Percentiles rank a stretch among this genome's conserved stretches.
phyloP scores from a whole-genome alignment of 768 basidiomycete species.

The Melanogaster broomeanus region DNA sequence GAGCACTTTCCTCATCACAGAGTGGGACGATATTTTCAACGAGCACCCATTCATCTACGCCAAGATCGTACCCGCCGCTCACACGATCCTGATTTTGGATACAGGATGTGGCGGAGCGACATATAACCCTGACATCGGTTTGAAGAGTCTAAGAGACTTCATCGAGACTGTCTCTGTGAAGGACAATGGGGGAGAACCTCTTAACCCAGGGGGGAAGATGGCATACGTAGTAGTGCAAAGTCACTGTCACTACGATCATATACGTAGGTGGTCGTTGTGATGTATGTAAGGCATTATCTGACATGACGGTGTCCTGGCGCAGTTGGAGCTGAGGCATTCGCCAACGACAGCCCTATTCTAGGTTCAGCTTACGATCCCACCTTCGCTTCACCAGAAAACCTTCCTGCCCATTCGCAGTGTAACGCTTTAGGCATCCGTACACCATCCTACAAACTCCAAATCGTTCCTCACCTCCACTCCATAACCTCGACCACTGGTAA shows the following conservation, averaged over 20 bases:
- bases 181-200: conserved; percentile 43
- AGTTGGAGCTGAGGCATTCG: conserved; percentile 56
- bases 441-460: conserved; percentile 46
- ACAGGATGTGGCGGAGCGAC: conserved; percentile 57
- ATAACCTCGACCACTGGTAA: conserved; percentile 25
- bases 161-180: conserved; percentile 46
- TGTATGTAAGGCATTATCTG: not conserved
- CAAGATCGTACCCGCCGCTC: conserved; percentile 40
- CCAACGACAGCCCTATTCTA: conserved; percentile 46
- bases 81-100: conserved; percentile 51
- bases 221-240: conserved; percentile 50
- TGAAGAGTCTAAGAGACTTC: conserved; percentile 49
- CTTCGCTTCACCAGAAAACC: conserved; percentile 42
- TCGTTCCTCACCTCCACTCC: conserved; percentile 44
- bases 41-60: conserved; percentile 60
- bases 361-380: conserved; percentile 48
- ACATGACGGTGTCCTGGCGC: not conserved
- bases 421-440: conserved; percentile 38
- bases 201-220: conserved; percentile 45
- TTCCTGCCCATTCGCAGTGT: conserved; percentile 51
- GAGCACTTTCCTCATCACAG: conserved; percentile 46
- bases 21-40: conserved; percentile 51
- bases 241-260: conserved; percentile 63
- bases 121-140: conserved; percentile 37
- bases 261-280: conserved; percentile 40